Base-by-base conservation (phyloP, 306 rosid genomes). In the Oemleria cerasiformis region DNA sequence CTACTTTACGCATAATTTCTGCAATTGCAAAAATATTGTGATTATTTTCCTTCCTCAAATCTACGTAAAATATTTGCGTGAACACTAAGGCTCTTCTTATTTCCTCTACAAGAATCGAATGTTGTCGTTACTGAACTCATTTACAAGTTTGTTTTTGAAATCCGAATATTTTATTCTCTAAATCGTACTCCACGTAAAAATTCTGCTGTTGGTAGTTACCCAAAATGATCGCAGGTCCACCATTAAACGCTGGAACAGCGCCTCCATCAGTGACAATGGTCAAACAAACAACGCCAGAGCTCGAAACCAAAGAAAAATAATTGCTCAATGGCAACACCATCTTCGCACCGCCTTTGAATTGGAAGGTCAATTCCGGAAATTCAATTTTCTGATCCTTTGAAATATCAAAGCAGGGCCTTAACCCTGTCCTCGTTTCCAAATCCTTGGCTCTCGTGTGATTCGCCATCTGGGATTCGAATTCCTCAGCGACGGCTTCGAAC, bases 161-260 rank as follows among this genome's bases (percentile, higher is more conserved):
- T 19, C 98, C 98, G 39, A 91, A 74, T 71, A 84, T 83, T 62
- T 80, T 77, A 44, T 81, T 77, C 73, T 83, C 89, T 85, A 94
- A 83, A 75, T 94, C 97, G 42, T 82, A 94, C 53, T 89, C 98
- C 16, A 94, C 71, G 21, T 77, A 65, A 65, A 81, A 86, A 85
- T 94, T 85, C 82, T 84, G 94, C 81, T 94, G 98, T 82, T 91
- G 98, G 60, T 56, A 89, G 40, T 82, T 92, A 5, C 98, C 98
- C 39, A 94, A 70, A 9, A 94, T 87, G 0, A 94, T 49, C n/a
- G 94, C 86, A 71, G 98, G 98, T 4, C 98, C 98, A 2, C 70
- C 43, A 0, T 39, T 19, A 11, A 7, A 17, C 13, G 12, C 76
- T 2, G 88, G 68, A 10, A 80, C 82, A 36, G 11, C 5, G n/a